Evolutionary conservation across 129 eudicot species (phyloP).

Genomic region (Tanacetum coccineum): DNA sequence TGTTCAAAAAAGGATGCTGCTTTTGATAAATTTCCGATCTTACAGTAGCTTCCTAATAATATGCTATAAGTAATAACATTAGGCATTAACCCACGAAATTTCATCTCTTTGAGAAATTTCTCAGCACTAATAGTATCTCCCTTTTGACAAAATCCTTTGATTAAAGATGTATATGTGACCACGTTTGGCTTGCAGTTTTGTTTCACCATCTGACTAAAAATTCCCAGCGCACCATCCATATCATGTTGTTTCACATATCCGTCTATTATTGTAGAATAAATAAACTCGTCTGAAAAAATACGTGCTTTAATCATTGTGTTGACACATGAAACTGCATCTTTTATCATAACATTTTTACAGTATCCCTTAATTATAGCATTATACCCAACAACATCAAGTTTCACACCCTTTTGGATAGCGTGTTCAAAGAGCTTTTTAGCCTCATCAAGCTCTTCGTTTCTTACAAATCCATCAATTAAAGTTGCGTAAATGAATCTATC

Average conservation of each 20-base stretch:
- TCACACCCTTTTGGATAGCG: conserved; percentile 34
- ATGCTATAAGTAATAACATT: conserved; percentile 82
- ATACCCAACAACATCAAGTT: conserved; percentile 65
- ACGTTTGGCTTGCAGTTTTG: conserved; percentile 59
- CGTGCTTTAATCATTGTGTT: conserved; percentile 40
- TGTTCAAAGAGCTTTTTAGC: conserved; percentile 65
- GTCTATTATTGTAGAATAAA: conserved; percentile 76
- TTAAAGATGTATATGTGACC: conserved; percentile 76
- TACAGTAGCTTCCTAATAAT: conserved; percentile 68
- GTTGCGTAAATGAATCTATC: conserved; percentile 66
- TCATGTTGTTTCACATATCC: conserved; percentile 75
- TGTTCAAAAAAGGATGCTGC: conserved; percentile 68
- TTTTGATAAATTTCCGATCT: conserved; percentile 49
- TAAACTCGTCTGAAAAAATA: conserved; percentile 60
- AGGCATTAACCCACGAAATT: conserved; percentile 45
- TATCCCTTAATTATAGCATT: conserved; percentile 83
- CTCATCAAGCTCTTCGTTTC: conserved; percentile 50
- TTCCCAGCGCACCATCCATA: conserved; percentile 48
- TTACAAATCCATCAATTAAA: conserved; percentile 65
- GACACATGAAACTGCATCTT: conserved; percentile 64
- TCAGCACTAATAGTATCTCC: conserved; percentile 58
- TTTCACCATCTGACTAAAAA: conserved; percentile 54
- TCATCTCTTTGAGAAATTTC: conserved; percentile 57
- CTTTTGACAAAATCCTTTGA: conserved; percentile 60
- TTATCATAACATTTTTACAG: conserved; percentile 66